Conservation (phyloP, 1,284 basidiomycete genomes). For the Cutaneotrichosporon mucoides region DNA sequence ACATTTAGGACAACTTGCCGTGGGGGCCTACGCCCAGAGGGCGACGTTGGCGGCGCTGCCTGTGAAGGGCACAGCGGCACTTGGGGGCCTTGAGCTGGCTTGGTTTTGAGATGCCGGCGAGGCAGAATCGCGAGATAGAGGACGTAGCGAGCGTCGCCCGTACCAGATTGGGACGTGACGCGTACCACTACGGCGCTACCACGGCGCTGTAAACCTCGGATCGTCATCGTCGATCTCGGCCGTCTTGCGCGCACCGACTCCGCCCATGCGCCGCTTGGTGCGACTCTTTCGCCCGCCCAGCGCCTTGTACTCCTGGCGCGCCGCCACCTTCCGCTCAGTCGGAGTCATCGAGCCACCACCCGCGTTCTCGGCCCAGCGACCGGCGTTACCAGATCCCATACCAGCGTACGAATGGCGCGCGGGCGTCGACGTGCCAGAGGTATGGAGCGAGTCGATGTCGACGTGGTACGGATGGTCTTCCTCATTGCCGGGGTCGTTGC, state of each 20-base stretch:
- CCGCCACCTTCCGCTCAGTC: slow-evolving; percentile 67
- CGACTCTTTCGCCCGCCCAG: slow-evolving; percentile 72
- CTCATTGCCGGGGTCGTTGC: slow-evolving; percentile 26
- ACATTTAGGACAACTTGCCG: too few relatives aligned
- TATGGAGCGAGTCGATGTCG: slow-evolving; percentile 40
- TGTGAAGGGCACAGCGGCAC: too few relatives aligned
- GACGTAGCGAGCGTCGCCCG: too few relatives aligned
- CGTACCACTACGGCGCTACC: slow-evolving; percentile 18
- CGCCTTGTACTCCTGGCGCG: slow-evolving; percentile 84
- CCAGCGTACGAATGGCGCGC: slow-evolving; percentile 46
- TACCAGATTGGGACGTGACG: too few relatives aligned
- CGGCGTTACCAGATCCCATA: slow-evolving; percentile 34
- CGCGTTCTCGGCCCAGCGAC: slow-evolving; percentile 31
- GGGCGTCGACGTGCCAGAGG: slow-evolving; percentile 71
- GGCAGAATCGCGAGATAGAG: too few relatives aligned
- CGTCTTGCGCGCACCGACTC: slow-evolving; percentile 36
- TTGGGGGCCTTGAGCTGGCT: too few relatives aligned
- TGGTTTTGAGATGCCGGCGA: too few relatives aligned
- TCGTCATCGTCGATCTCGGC: slow-evolving; percentile 31
- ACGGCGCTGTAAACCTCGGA: slow-evolving; percentile 41
- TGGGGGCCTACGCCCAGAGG: too few relatives aligned
- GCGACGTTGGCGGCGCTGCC: too few relatives aligned
- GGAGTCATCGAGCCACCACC: slow-evolving; percentile 42
- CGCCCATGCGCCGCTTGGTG: slow-evolving; percentile 56
- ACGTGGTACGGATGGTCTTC: slow-evolving; percentile 42